phyloP scores from a whole-genome alignment of 2,329 filamentous ascomycete species.

The Penicillium crustosum region DNA sequence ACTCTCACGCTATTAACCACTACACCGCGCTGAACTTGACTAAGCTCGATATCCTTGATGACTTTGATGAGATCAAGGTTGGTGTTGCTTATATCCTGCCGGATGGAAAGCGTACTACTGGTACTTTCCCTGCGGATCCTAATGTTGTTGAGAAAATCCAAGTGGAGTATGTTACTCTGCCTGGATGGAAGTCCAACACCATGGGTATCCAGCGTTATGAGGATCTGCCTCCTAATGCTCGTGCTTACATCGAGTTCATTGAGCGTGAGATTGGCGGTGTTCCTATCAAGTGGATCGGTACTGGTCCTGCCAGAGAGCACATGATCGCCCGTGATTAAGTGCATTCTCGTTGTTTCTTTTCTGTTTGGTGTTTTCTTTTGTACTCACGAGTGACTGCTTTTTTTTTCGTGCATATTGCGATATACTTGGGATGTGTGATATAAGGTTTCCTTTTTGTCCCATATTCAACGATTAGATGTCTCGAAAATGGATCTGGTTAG shows the following conservation, averaged over 20 bases:
- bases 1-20: slow-evolving; percentile 57
- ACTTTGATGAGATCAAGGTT: slow-evolving; percentile 63
- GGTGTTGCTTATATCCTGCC: slow-evolving; percentile 57
- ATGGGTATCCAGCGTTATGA: slow-evolving; percentile 58
- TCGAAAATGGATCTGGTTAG: slow-evolving; percentile 15
- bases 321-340: slow-evolving; percentile 55
- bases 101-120: slow-evolving; percentile 50
- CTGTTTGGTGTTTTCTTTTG: slow-evolving; percentile 5
- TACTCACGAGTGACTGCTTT: slow-evolving; percentile 6
- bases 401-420: slow-evolving; percentile 15
- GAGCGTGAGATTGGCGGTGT: slow-evolving; percentile 57
- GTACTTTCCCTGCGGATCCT: slow-evolving; percentile 59
- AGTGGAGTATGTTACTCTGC: slow-evolving; percentile 59
- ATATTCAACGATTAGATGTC: slow-evolving; percentile 18
- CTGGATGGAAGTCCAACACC: slow-evolving; percentile 62
- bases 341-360: slow-evolving; percentile 12
- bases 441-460: slow-evolving; percentile 14
- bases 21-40: slow-evolving; percentile 61
- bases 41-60: slow-evolving; percentile 64
- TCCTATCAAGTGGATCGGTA: slow-evolving; percentile 63
- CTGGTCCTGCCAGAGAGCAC: slow-evolving; percentile 60
- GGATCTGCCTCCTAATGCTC: slow-evolving; percentile 58
- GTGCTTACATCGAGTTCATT: slow-evolving; percentile 62
- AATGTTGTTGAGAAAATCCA: slow-evolving; percentile 54
- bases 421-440: slow-evolving; percentile 22